Base-by-base conservation (phyloP, 2,329 filamentous ascomycete genomes). In the Chaetomium sp. region DNA sequence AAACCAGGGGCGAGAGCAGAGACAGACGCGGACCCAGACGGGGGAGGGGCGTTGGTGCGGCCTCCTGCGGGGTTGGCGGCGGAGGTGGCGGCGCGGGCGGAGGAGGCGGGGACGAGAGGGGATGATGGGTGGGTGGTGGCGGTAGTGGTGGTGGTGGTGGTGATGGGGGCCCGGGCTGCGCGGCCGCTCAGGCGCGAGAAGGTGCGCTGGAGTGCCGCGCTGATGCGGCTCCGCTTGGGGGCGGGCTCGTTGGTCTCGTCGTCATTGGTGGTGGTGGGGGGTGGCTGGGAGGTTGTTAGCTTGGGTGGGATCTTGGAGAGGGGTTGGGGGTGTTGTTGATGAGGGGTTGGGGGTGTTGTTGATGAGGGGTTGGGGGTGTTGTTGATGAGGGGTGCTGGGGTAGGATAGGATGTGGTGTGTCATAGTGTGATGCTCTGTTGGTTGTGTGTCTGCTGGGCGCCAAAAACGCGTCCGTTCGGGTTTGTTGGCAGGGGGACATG, bases 191-290 rank as follows among this genome's bases (percentile, higher is more conserved):
- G 29, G 33, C 59, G 63, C 25, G 56, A 45, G 4, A 60, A 16
- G 42, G 60, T 57, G 56, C 60, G 60, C 50, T 60, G 56, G 31
- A 62, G 23, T 4, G 35, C 49, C 5, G 13, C 33, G 10, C 57
- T 49, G 27, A 66, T 16, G n/a, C 65, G 62, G 62, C 54, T 64
- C 23, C 65, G 58, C 54, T 66, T 66, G 62, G 51, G n/a, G 7
- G 65, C 62, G 27, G 57, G 60, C 29, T 29, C 59, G 10, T 7
- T 4, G 2, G 10, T 47, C 31, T 62, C 35, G 7, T 55, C 31
- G n/a, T 61, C 50, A 42, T 56, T 49, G 16, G 19, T 29, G 53
- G 21, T 54, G 13, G 27, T 13, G 51, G 29, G 19, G 19, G 29
- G 51, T 16, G 60, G 51, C 47, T 49, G 12, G 13, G 31, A 27